Percentiles rank a stretch among this genome's conserved stretches.
Evolutionary conservation across 305 asterid genomes (phyloP).

Genomic region (Fraxinus platypoda): DNA sequence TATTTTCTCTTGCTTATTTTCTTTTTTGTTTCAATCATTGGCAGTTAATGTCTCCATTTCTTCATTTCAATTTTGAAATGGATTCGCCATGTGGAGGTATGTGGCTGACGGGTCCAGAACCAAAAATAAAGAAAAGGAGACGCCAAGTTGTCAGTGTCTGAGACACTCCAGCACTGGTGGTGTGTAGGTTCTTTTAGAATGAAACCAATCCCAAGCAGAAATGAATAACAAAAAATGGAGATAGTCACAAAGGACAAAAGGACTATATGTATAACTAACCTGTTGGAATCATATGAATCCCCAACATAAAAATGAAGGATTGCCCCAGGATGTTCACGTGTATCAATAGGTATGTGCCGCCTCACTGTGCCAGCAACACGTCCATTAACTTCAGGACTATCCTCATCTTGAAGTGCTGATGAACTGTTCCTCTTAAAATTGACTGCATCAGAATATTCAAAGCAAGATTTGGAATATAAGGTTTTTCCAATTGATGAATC

Average conservation of each 20-base stretch:
- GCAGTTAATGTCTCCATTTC: background rate
- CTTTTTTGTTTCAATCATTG: background rate
- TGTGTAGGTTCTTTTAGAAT: background rate
- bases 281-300: conserved; percentile 75
- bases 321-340: conserved; percentile 86
- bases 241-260: conserved; percentile 11
- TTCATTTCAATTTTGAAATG: background rate
- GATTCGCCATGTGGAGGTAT: background rate
- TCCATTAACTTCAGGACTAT: conserved; percentile 69
- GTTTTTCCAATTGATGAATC: conserved; percentile 19
- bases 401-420: conserved; percentile 61
- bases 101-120: background rate
- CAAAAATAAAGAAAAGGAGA: background rate
- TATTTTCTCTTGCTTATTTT: background rate
- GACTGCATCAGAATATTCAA: conserved; percentile 42
- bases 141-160: background rate
- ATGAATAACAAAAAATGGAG: background rate
- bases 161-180: background rate
- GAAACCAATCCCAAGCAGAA: conserved; percentile 3
- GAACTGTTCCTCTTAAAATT: conserved; percentile 58
- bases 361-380: conserved; percentile 98
- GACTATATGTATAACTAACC: conserved; percentile 39
- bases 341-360: conserved; percentile 86
- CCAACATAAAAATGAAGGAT: conserved; percentile 92
- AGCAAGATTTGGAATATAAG: conserved; percentile 11